Base-by-base conservation (phyloP, 257 asterid genomes). In the Orobanche coerulescens region DNA sequence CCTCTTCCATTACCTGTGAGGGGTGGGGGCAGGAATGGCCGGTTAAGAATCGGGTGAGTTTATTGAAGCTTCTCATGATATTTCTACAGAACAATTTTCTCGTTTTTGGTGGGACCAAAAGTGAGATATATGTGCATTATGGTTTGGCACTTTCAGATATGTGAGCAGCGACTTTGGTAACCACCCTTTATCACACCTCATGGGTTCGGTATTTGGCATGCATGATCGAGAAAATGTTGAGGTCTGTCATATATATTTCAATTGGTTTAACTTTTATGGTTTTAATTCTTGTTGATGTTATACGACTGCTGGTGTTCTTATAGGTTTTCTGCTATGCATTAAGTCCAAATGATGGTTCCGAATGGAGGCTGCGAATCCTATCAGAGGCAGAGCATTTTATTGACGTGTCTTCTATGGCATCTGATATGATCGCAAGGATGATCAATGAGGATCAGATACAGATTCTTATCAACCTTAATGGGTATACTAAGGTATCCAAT, bases 121-220 rank as follows among this genome's bases (percentile, higher is more conserved):
- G 26, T 14, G 19, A 54, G 42, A 20, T 46, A 51, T 16, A 16
- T 51, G 31, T 48, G 59, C 13, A 43, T 25, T 50, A 19, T 50
- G 44, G 33, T 66, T 22, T 50, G 6, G 67, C 39, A 68, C 68
- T 71, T 40, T 51, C 87, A 93, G 98, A 56, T 93, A 89, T 51
- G 98, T 93, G 71, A 93, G 98, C 81, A 93, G 99, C 69, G 99
- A 93, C 79, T 93, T 93, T 15, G 99, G 99, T 52, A 93, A 93
- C 78, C 99, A 93, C 69, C 99, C 99, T 60, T 71, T 93, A 48
- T 93, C 99, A 5, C 99, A 93, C 67, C 97, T 93, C 63, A 93
- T 93, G 97, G 99, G 99, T 46, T 93, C 99, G 1, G 91, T 93
- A 10, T 93, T 93, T 73, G 97, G 97, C 71, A 93, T 93, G 99